Evolutionary conservation across 805 yeast species (phyloP), one percentile per base, ranked within the genome.

Genomic region (Debaryomyces tyrocola): DNA sequence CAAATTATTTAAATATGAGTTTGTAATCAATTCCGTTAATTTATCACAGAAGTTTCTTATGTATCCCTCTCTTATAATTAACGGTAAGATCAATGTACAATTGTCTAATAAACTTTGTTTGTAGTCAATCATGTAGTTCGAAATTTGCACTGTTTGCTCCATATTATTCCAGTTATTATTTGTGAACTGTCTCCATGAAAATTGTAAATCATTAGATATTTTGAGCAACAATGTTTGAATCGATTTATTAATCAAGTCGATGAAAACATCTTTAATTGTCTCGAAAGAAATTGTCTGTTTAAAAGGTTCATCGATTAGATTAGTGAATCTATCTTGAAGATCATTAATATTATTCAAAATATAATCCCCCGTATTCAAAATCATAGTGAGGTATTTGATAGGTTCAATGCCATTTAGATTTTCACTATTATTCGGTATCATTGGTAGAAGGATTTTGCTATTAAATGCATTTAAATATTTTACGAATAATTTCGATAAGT

Each of bases 311-410:
- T 67, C 63, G 52, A 62, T 73, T 56, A 65, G 68, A 60, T 63
- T 75, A 55, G 39, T 70, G 70, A 59, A 64, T 54, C 80, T 80
- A 20, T 84, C 87, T 54, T 84, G 90, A 38, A 94, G 67, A 60
- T 94, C 97, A 10, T 76, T 77, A 2, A 85, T 80, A 2, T 96
- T 94, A 9, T 81, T 74, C 14, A 88, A 79, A 48, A 96, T 84
- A 62, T 91, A 94, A 60, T 92, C 96, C 0, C 96, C 90, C 0
- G 99, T 92, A 55, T 90, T 89, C 31, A 92, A 67, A 8, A 90
- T 78, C 59, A 89, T 69, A 24, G 94, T 84, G 1, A 87, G 74
- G 48, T 85, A 80, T 37, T 75, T 77, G 15, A 88, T 68, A 0
- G 88, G 83, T 53, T 87, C 92, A 10, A 77, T 68, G 21, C 81